Evolutionary conservation across 306 rosid species (phyloP).

Genomic region (Ammopiptanthus mongolicus): DNA sequence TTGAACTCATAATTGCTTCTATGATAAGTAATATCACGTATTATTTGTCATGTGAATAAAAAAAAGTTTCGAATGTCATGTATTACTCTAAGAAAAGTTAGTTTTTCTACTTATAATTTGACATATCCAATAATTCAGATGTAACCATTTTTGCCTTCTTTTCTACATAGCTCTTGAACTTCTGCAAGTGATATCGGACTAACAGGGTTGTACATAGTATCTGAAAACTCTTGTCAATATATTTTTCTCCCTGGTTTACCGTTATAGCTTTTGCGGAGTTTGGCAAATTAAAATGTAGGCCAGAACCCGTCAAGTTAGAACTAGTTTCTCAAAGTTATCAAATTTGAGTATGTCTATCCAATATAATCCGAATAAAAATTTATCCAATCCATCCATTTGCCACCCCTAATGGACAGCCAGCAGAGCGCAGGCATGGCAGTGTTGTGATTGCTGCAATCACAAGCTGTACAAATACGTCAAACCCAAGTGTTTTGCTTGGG

Average conservation of each 20-base stretch:
- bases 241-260: not conserved
- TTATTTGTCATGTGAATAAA: not conserved
- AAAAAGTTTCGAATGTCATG: not conserved
- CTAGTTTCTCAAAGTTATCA: not conserved
- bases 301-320: not conserved
- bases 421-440: conserved; percentile 86
- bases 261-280: conserved; percentile 1
- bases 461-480: conserved; percentile 94
- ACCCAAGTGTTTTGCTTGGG: conserved; percentile 97
- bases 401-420: conserved; percentile 86
- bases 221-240: conserved; percentile 7
- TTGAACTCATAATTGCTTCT: conserved; percentile 1
- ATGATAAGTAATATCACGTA: not conserved
- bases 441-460: conserved; percentile 97
- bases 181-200: not conserved
- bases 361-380: no score
- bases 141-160: not conserved
- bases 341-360: not conserved
- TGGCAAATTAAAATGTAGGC: not conserved
- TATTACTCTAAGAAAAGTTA: not conserved
- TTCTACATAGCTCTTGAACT: not conserved
- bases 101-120: not conserved
- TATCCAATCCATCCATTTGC: no score
- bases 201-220: not conserved
- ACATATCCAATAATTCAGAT: not conserved